phyloP scores from a whole-genome alignment of 225 moss, liverwort and hornwort genomes.

The Bryum argenteum region DNA sequence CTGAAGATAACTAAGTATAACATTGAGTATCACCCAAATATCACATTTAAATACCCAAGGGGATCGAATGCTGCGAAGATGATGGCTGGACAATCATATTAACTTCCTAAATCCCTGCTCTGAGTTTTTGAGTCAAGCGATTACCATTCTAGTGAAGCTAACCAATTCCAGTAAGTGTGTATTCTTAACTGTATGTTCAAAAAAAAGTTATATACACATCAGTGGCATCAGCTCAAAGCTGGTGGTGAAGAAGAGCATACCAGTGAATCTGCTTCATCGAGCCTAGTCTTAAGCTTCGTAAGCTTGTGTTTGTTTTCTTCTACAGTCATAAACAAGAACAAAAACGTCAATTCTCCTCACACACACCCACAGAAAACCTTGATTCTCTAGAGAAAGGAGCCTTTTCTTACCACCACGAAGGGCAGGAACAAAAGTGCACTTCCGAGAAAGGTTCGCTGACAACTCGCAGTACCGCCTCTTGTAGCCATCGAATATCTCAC shows the following conservation, averaged over 20 bases:
- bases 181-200: too few relatives aligned
- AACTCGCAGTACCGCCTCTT: slow-evolving; percentile 66
- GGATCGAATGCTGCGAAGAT: too few relatives aligned
- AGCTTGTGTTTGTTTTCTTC: slow-evolving; percentile 65
- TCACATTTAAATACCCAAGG: too few relatives aligned
- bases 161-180: too few relatives aligned
- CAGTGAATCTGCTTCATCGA: slow-evolving; percentile 61
- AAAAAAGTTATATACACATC: background rate
- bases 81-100: too few relatives aligned
- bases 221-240: background rate
- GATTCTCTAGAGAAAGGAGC: background rate
- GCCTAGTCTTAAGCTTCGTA: slow-evolving; percentile 50
- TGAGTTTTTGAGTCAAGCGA: too few relatives aligned
- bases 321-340: slow-evolving; percentile 28
- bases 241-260: slow-evolving; percentile 26
- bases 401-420: slow-evolving; percentile 46
- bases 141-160: too few relatives aligned
- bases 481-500: slow-evolving; percentile 60
- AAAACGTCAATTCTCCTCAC: slow-evolving; percentile 14
- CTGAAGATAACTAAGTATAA: too few relatives aligned
- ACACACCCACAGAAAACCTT: background rate
- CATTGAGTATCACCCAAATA: too few relatives aligned
- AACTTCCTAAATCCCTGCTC: too few relatives aligned
- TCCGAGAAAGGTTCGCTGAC: slow-evolving; percentile 56
- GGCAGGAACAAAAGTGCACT: slow-evolving; percentile 46